Percentiles rank a stretch among this genome's conserved stretches.
These are phyloP conservation scores for Adansonia grandidieri DNA, from an alignment of 441 rosid genomes.

Conservation along the genomic window DNA sequence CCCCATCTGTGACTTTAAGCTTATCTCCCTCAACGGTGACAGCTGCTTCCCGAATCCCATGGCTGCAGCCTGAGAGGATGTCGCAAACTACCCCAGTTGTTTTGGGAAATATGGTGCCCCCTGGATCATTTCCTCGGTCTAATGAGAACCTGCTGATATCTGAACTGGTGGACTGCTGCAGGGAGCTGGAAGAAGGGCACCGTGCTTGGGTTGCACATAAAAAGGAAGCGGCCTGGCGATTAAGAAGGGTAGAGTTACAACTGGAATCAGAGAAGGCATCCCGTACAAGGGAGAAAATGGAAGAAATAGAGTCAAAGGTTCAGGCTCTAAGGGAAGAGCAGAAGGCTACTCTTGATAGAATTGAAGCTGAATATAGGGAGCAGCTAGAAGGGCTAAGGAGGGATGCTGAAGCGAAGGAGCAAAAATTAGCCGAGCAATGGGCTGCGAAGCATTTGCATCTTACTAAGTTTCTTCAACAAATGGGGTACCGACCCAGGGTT, in stretches of 20 bases:
- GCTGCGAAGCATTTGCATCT: slow-evolving; percentile 67
- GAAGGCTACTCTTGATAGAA: slow-evolving; percentile 69
- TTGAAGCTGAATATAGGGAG: slow-evolving; percentile 80
- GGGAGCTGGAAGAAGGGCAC: slow-evolving; percentile 92
- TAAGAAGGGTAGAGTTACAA: slow-evolving; percentile 88
- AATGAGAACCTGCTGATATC: slow-evolving; percentile 61
- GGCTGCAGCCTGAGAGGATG: slow-evolving; percentile 79
- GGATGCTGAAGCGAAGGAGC: slow-evolving; percentile 89
- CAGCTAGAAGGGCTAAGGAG: slow-evolving; percentile 71
- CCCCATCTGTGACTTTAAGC: slow-evolving; percentile 86
- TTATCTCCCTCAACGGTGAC: slow-evolving; percentile 79
- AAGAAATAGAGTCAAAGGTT: slow-evolving; percentile 80
- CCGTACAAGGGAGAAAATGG: slow-evolving; percentile 81
- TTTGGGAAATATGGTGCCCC: slow-evolving; percentile 49
- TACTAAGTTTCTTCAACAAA: slow-evolving; percentile 75
- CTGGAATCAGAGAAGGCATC: slow-evolving; percentile 86
- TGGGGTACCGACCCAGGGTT: slow-evolving; percentile 58
- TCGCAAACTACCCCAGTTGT: slow-evolving; percentile 51
- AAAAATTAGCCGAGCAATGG: slow-evolving; percentile 89
- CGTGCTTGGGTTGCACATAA: slow-evolving; percentile 80
- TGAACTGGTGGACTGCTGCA: slow-evolving; percentile 85
- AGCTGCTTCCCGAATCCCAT: slow-evolving; percentile 71
- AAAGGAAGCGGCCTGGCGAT: slow-evolving; percentile 96
- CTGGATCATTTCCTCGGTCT: slow-evolving; percentile 46
- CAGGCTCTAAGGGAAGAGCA: slow-evolving; percentile 89